phyloP scores from a whole-genome alignment of 352 stramenopile genomes.

The Aphanomyces cochlioides region DNA sequence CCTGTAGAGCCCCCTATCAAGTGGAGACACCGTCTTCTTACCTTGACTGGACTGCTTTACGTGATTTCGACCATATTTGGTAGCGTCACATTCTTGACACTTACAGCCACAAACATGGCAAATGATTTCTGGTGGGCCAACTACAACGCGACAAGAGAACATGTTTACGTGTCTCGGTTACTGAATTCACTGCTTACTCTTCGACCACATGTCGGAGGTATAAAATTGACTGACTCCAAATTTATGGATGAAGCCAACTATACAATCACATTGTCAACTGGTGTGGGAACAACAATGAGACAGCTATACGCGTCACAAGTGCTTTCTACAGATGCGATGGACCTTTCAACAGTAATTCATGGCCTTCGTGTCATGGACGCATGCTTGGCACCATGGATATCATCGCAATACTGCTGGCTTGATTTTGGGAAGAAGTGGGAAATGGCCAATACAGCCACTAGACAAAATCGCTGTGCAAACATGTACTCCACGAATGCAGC shows the following conservation, averaged over 20 bases:
- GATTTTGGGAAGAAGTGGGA: slow-evolving; percentile 21
- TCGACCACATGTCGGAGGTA: neutral
- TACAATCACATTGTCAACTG: neutral
- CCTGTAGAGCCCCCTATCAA: neutral
- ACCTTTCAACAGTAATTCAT: slow-evolving; percentile 2
- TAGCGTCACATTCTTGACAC: slow-evolving; percentile 14
- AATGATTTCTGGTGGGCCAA: slow-evolving; percentile 31
- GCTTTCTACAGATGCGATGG: neutral
- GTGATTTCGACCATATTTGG: slow-evolving; percentile 8
- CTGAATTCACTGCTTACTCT: neutral
- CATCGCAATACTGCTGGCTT: slow-evolving; percentile 29
- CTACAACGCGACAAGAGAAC: slow-evolving; percentile 9
- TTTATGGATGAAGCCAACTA: slow-evolving; percentile 6
- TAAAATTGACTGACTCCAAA: neutral
- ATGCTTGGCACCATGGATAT: slow-evolving; percentile 21
- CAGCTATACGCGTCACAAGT: neutral
- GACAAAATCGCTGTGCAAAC: slow-evolving; percentile 15
- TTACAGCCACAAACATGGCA: slow-evolving; percentile 18
- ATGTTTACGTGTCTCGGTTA: neutral
- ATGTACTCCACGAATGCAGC: slow-evolving; percentile 23
- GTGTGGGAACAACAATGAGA: neutral
- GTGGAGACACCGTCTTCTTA: neutral
- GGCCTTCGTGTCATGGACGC: slow-evolving; percentile 18
- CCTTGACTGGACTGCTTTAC: neutral
- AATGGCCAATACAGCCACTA: slow-evolving; percentile 19